phyloP scores from a whole-genome alignment of 2,329 filamentous ascomycete species.

The Bipolaris bicolor region DNA sequence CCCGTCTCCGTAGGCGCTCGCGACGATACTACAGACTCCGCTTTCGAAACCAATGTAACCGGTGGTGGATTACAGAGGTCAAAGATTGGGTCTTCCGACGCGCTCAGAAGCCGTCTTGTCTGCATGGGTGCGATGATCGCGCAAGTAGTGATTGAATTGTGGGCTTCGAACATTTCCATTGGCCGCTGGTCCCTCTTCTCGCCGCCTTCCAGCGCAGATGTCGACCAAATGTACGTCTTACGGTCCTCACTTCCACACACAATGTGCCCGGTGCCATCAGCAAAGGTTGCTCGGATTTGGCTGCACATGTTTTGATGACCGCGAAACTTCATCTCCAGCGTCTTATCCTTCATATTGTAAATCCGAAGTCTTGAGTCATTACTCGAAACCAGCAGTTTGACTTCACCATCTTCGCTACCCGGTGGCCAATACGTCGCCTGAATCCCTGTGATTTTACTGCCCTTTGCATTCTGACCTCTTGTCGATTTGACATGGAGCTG shows the following conservation, averaged over 20 bases:
- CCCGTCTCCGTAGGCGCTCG: slow-evolving; percentile 54
- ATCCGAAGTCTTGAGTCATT: slow-evolving; percentile 92
- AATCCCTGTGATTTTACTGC: slow-evolving; percentile 96
- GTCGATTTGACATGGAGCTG: slow-evolving; percentile 95
- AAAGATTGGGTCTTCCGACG: slow-evolving; percentile 90
- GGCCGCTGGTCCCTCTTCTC: slow-evolving; percentile 80
- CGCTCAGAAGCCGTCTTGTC: slow-evolving; percentile 77
- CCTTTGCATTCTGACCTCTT: slow-evolving; percentile 90
- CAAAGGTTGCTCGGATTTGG: slow-evolving; percentile 89
- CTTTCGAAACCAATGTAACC: slow-evolving; percentile 76
- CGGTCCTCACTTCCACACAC: slow-evolving; percentile 93
- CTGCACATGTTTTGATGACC: slow-evolving; percentile 89
- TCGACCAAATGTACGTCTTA: slow-evolving; percentile 88
- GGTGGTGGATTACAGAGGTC: slow-evolving; percentile 96
- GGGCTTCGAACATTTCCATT: slow-evolving; percentile 88
- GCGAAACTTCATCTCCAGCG: slow-evolving; percentile 85
- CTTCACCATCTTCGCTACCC: slow-evolving; percentile 65
- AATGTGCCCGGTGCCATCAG: slow-evolving; percentile 83
- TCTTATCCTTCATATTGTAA: slow-evolving; percentile 86
- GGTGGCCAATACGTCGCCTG: slow-evolving; percentile 70
- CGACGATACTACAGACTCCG: slow-evolving; percentile 65
- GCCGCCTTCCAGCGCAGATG: slow-evolving; percentile 61
- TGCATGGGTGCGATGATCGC: slow-evolving; percentile 82
- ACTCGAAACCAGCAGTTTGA: slow-evolving; percentile 87
- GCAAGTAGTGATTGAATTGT: slow-evolving; percentile 86